Percentiles rank a stretch among this genome's conserved stretches.
These are phyloP conservation scores for Fusarium stilboides DNA, from an alignment of 2,329 filamentous ascomycete genomes.

Conservation along the genomic window DNA sequence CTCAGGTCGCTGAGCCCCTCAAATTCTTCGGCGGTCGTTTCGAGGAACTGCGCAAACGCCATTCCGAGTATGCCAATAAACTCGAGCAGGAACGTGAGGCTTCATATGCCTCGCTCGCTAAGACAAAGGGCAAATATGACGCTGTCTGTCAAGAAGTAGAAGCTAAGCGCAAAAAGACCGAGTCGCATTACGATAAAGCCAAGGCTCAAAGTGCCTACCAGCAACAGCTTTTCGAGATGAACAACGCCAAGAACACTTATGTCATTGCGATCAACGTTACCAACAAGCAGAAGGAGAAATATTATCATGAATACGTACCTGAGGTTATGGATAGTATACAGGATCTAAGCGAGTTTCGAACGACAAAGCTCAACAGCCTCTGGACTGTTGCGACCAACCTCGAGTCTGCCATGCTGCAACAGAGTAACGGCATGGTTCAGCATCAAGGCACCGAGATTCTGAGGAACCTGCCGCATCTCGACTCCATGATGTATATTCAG, in stretches of 20 bases:
- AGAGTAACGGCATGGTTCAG: conserved; percentile 79
- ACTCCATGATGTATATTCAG: conserved; percentile 97
- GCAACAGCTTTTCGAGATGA: conserved; percentile 94
- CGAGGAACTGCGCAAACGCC: conserved; percentile 93
- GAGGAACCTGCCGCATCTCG: conserved; percentile 88
- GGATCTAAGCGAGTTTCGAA: conserved; percentile 91
- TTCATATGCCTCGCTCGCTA: conserved; percentile 87
- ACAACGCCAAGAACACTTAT: conserved; percentile 98
- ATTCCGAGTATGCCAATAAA: conserved; percentile 89
- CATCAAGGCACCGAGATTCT: conserved; percentile 85
- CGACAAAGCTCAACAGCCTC: conserved; percentile 84
- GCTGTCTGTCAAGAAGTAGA: conserved; percentile 94
- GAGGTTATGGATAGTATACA: conserved; percentile 94
- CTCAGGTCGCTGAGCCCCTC: conserved; percentile 87
- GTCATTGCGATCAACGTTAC: conserved; percentile 96
- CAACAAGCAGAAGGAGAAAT: conserved; percentile 97
- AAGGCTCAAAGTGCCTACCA: conserved; percentile 95
- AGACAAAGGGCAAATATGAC: conserved; percentile 95
- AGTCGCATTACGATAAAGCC: conserved; percentile 92
- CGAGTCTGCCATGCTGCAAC: conserved; percentile 83
- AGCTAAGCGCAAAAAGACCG: conserved; percentile 92
- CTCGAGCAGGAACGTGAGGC: conserved; percentile 90
- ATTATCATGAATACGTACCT: conserved; percentile 97
- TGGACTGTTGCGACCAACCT: conserved; percentile 87
- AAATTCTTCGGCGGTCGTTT: conserved; percentile 81